Conservation (phyloP, 257 asterid species). For the Lavandula angustifolia region DNA sequence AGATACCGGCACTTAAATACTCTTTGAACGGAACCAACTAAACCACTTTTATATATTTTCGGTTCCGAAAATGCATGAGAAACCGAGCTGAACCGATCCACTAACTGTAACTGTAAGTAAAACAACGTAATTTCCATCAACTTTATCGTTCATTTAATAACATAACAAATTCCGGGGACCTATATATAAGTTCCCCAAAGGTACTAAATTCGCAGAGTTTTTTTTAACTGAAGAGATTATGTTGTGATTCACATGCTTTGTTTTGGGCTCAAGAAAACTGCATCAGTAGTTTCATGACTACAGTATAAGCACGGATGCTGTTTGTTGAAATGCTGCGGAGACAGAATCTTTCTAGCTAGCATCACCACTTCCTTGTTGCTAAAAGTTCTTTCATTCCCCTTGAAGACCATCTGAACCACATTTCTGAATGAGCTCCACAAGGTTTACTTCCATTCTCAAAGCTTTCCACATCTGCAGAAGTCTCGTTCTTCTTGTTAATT, state of each 20-base stretch:
- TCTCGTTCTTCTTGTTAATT: no score
- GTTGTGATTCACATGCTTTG: constrained; percentile 19
- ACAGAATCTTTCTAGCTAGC: constrained; percentile 54
- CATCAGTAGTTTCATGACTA: constrained; percentile 61
- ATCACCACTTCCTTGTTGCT: constrained; percentile 60
- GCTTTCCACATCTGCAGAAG: constrained; percentile 60
- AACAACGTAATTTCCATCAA: no score
- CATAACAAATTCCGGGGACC: no score
- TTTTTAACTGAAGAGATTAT: neutral
- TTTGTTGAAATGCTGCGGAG: constrained; percentile 41
- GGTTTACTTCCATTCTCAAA: constrained; percentile 42
- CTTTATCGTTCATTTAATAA: no score
- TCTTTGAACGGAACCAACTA: no score
- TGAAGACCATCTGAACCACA: constrained; percentile 58
- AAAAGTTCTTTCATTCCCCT: constrained; percentile 48
- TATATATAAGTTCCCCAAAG: neutral
- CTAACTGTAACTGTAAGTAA: no score
- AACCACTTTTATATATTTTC: no score
- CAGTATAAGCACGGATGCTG: constrained; percentile 87
- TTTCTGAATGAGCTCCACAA: constrained; percentile 77
- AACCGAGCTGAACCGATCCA: no score
- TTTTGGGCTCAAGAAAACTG: constrained; percentile 46
- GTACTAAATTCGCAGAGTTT: neutral
- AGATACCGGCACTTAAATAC: no score
- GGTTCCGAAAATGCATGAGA: no score